Evolutionary conservation across 129 eudicot genomes (phyloP), one percentile per base, ranked within the genome.

Genomic region (Escallonia herrerae): DNA sequence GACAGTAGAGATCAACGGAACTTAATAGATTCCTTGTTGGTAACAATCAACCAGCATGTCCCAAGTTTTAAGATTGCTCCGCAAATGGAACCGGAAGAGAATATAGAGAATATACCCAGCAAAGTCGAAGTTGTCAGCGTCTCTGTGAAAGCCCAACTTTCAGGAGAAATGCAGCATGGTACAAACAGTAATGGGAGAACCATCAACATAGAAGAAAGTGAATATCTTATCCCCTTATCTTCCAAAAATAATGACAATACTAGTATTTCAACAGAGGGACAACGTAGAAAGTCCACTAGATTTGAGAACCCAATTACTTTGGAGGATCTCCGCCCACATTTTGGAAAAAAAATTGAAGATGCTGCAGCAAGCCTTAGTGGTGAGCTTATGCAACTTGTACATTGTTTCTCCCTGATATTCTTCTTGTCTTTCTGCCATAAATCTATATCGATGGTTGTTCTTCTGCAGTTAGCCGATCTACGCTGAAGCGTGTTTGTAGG

Each of bases 1-100:
- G 62, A 57, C 62, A 41, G 3, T 2, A 37, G 62, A 6, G 62
- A 58, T 11, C 37, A 33, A 38, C 62, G 7, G 40, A 8, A 42
- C 14, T 67, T 54, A 39, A 40, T 67, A 40, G 61, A 15, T 10
- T 67, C 62, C 45, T 37, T 67, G 42, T 54, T 54, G 50, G 33
- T 39, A 2, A 54, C 62, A 55, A 5, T 67, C 13, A 15, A 42
- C 12, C 53, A 15, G 7, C 72, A 67, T 67, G 42, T 55, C 40
- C 39, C 10, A 52, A 67, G 53, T 40, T 67, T 67, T 37, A 54
- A 56, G 53, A 41, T 45, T 67, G 51, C 51, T 22, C 52, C 59
- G 13, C 37, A 38, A 40, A 38, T 5, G 8, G 61, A 53, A 22
- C 33, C 33, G 33, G 33, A 22, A 22, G 33, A 22, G 33, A 22